These are phyloP conservation scores for Vitis cinerea DNA, from an alignment of 164 flowering plant species.

Conservation along the genomic window DNA sequence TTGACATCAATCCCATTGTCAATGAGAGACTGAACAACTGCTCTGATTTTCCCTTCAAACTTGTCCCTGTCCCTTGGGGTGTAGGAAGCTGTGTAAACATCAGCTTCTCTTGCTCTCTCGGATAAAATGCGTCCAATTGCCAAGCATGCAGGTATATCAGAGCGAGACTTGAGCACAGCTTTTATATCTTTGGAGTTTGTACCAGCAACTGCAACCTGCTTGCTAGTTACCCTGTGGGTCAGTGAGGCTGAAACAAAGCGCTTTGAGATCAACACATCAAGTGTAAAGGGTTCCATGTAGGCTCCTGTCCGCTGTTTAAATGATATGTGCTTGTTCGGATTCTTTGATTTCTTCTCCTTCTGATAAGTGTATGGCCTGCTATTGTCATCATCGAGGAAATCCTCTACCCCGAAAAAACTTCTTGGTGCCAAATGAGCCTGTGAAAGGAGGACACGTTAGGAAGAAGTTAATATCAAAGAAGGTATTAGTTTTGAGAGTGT, in stretches of 20 bases:
- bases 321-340: constrained; percentile 78
- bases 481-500: too few species aligned
- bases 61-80: constrained; percentile 92
- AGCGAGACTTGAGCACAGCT: constrained; percentile 74
- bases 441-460: not conserved
- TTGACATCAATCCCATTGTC: constrained; percentile 91
- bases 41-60: constrained; percentile 96
- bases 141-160: constrained; percentile 89
- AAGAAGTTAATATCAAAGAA: not conserved
- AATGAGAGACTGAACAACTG: constrained; percentile 91
- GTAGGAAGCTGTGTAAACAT: constrained; percentile 83
- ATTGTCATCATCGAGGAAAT: constrained; percentile 81
- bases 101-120: constrained; percentile 86
- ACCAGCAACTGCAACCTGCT: constrained; percentile 96
- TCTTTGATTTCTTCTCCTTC: constrained; percentile 87
- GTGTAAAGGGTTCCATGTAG: constrained; percentile 90
- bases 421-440: constrained; percentile 66
- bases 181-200: constrained; percentile 95
- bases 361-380: constrained; percentile 88
- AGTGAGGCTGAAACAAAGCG: constrained; percentile 93
- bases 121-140: constrained; percentile 75
- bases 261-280: constrained; percentile 89
- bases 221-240: constrained; percentile 85
- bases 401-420: constrained; percentile 96
- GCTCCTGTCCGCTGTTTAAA: constrained; percentile 86